Conservation (phyloP, 179 eudicot genomes). For the Monotropa hypopitys region DNA sequence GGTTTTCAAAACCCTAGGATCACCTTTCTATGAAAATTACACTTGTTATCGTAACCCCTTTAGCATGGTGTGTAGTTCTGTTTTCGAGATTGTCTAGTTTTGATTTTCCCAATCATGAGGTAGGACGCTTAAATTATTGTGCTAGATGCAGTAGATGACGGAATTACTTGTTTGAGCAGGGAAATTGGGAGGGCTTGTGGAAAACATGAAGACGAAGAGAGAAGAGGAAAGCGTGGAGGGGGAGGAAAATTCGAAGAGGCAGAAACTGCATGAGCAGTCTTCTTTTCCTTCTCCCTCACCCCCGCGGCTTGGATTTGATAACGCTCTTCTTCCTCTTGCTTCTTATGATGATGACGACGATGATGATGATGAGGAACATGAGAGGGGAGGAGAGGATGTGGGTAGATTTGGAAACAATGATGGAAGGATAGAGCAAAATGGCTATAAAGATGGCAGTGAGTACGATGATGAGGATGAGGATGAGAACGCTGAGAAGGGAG, state of each 20-base stretch:
- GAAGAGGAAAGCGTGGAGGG: slow-evolving; percentile 16
- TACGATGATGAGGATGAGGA: slow-evolving; percentile 39
- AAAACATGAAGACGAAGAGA: slow-evolving; percentile 27
- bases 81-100: neutral
- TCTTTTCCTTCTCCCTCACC: slow-evolving; percentile 25
- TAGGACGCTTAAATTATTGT: neutral
- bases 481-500: slow-evolving; percentile 8
- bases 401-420: slow-evolving; percentile 6
- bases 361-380: slow-evolving; percentile 44
- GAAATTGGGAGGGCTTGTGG: neutral
- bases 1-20: neutral
- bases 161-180: neutral
- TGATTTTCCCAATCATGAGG: neutral
- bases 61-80: neutral
- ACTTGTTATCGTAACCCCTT: neutral
- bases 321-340: slow-evolving; percentile 64
- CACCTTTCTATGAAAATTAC: no score
- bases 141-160: neutral
- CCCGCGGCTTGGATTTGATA: slow-evolving; percentile 37
- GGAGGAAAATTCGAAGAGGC: slow-evolving; percentile 34
- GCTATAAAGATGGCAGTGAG: slow-evolving; percentile 10
- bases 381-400: slow-evolving; percentile 10
- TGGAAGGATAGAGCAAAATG: slow-evolving; percentile 4
- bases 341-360: slow-evolving; percentile 68
- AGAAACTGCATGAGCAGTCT: slow-evolving; percentile 22